Evolutionary conservation across 2,329 filamentous ascomycete genomes (phyloP).

Genomic region (Hypoxylon sp.): DNA sequence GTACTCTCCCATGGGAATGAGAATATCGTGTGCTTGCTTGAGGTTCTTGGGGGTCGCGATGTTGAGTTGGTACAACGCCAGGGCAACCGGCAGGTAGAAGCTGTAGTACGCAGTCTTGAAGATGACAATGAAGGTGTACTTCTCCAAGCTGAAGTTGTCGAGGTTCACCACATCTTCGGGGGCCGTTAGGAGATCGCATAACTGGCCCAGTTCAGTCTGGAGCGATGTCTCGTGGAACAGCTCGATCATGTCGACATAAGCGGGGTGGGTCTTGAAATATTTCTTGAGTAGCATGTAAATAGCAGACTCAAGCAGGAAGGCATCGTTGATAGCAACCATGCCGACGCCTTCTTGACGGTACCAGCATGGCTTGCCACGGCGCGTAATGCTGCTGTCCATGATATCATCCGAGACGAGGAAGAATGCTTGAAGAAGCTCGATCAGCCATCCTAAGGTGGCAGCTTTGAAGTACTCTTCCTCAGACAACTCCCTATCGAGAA

Average conservation of each 20-base stretch:
- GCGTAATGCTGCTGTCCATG: slow-evolving; percentile 96
- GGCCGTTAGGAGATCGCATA: slow-evolving; percentile 94
- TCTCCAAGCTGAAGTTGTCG: slow-evolving; percentile 93
- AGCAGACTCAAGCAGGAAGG: slow-evolving; percentile 91
- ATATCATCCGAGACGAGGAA: slow-evolving; percentile 99
- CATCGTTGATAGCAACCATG: slow-evolving; percentile 98
- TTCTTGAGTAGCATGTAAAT: slow-evolving; percentile 96
- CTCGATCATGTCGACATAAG: slow-evolving; percentile 93
- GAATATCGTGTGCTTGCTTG: slow-evolving; percentile 88
- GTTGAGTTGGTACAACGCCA: slow-evolving; percentile 88
- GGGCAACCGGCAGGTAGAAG: slow-evolving; percentile 96
- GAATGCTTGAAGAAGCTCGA: slow-evolving; percentile 97
- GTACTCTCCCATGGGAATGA: slow-evolving; percentile 98
- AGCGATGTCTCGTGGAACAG: slow-evolving; percentile 95
- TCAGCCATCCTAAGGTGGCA: slow-evolving; percentile 94
- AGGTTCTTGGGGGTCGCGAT: slow-evolving; percentile 91
- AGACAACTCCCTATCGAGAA: slow-evolving; percentile 78
- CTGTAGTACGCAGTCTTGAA: slow-evolving; percentile 99
- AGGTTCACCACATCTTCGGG: slow-evolving; percentile 95
- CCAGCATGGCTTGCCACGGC: slow-evolving; percentile 96
- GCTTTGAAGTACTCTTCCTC: slow-evolving; percentile 90
- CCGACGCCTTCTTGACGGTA: slow-evolving; percentile 91
- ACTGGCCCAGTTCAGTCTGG: slow-evolving; percentile 96
- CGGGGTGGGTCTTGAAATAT: slow-evolving; percentile 88
- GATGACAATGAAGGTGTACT: slow-evolving; percentile 98